Evolutionary conservation across 176 grass and related monocot species (phyloP).

Genomic region (Carex myosuroides): DNA sequence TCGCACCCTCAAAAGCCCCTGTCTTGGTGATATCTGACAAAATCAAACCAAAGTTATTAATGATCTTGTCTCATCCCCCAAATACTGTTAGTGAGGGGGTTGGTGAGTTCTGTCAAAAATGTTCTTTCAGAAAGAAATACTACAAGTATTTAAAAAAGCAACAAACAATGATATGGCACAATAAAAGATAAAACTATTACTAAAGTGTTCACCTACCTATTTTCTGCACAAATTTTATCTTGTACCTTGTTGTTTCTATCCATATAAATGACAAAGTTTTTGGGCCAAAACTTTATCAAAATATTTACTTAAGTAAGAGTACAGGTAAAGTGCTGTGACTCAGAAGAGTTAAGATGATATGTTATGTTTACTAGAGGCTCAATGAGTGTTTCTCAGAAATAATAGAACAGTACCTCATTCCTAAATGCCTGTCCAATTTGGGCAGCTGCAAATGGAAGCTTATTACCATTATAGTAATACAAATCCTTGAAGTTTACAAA

Average conservation of each 20-base stretch:
- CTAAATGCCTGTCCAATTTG: slow-evolving; percentile 89
- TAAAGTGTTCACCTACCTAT: background rate
- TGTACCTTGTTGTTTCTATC: background rate
- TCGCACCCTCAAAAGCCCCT: slow-evolving; percentile 88
- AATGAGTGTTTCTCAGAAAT: background rate
- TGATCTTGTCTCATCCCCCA: slow-evolving; percentile 1
- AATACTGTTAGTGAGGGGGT: background rate
- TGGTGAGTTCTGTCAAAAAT: background rate
- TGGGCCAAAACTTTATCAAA: background rate
- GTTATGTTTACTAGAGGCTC: background rate
- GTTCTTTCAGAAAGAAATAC: background rate
- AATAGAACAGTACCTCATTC: slow-evolving; percentile 57
- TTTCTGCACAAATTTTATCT: background rate
- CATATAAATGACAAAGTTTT: background rate
- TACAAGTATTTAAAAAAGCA: background rate
- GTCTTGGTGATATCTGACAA: slow-evolving; percentile 81
- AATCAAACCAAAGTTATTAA: slow-evolving; percentile 15
- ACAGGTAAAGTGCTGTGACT: background rate
- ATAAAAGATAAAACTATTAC: background rate
- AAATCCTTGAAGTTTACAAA: slow-evolving; percentile 94
- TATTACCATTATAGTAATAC: slow-evolving; percentile 84
- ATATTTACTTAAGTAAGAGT: background rate
- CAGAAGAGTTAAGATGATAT: background rate
- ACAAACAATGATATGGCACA: background rate
- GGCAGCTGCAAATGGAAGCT: slow-evolving; percentile 84